Evolutionary conservation across 2,329 filamentous ascomycete genomes (phyloP).

Genomic region (Xylariaceae sp.): DNA sequence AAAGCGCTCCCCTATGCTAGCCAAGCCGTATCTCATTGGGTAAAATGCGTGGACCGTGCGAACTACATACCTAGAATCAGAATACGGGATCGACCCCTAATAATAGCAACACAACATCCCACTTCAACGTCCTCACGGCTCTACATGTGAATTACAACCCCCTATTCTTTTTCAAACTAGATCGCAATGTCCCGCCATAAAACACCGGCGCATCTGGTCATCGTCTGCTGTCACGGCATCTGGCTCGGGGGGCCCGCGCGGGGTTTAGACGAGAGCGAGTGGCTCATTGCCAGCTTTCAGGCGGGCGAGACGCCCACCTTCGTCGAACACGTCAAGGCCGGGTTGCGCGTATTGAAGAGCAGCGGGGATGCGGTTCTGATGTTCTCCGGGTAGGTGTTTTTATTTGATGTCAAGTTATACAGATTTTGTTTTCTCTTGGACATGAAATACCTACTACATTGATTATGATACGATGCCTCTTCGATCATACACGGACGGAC

Average conservation of each 20-base stretch:
- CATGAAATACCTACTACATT: not conserved
- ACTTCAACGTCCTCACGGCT: not conserved
- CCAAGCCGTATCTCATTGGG: not conserved
- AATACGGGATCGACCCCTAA: not conserved
- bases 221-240: conserved; percentile 85
- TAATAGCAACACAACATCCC: not conserved
- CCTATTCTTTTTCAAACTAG: not conserved
- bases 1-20: not conserved
- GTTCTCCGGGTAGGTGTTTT: conserved; percentile 67
- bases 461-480: too few relatives aligned
- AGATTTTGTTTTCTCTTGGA: too few relatives aligned
- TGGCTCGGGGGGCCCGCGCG: conserved; percentile 62
- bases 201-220: conserved; percentile 60
- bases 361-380: conserved; percentile 58
- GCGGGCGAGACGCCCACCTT: conserved; percentile 78
- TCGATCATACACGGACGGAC: not conserved
- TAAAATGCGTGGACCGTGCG: not conserved
- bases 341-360: conserved; percentile 55
- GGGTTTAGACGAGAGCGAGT: conserved; percentile 61
- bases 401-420: not conserved
- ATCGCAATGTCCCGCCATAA: not conserved
- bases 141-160: not conserved
- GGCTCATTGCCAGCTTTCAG: conserved; percentile 79
- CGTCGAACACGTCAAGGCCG: conserved; percentile 71
- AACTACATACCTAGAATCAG: not conserved